A percentile compares a stretch with the other conserved stretches of the same genome.
Conservation (phyloP, 169 alveolate genomes). For the Eimeria maxima region DNA sequence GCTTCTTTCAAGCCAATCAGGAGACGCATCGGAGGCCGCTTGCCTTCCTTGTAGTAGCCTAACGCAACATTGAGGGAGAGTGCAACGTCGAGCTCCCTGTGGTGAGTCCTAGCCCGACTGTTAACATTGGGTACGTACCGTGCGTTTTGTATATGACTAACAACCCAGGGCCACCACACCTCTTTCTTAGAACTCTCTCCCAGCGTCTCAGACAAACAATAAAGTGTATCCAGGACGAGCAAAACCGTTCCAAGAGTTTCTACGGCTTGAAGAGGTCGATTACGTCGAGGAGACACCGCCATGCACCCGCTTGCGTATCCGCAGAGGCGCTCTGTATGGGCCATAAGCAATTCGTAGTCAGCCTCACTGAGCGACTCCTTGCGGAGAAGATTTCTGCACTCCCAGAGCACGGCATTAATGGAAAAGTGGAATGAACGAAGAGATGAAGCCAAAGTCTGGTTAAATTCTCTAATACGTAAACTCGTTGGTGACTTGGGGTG, state of each 20-base stretch:
- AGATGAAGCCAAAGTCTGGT: neutral
- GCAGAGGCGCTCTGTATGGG: slow-evolving; percentile 13
- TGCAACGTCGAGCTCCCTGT: neutral
- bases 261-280: neutral
- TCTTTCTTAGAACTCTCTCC: slow-evolving; percentile 2
- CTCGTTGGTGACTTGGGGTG: neutral
- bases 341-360: neutral
- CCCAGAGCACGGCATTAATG: neutral
- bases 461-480: neutral
- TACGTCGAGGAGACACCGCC: neutral
- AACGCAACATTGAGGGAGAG: neutral
- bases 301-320: slow-evolving; percentile 11
- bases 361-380: neutral
- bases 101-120: neutral
- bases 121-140: neutral
- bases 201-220: slow-evolving; percentile 14
- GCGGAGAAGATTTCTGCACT: neutral
- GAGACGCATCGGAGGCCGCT: slow-evolving; percentile 16
- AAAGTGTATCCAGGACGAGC: neutral
- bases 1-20: neutral
- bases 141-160: neutral
- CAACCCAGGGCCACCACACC: slow-evolving; percentile 39
- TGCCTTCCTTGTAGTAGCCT: neutral
- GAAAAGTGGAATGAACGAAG: neutral
- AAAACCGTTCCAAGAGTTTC: slow-evolving; percentile 8